phyloP scores from a whole-genome alignment of 2,329 filamentous ascomycete genomes.

The Blastomyces emzantsi region DNA sequence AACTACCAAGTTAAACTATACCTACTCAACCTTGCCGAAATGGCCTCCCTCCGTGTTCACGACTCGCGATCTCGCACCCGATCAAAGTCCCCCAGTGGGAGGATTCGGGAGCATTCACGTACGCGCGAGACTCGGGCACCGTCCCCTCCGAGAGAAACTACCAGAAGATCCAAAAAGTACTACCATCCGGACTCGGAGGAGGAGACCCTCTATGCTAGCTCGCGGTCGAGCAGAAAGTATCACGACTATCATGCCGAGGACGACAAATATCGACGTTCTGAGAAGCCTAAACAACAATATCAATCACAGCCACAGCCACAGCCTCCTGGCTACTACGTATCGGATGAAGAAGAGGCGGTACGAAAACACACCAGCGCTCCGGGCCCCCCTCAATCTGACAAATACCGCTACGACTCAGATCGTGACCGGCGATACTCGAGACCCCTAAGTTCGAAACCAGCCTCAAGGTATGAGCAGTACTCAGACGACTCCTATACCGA shows the following conservation, averaged over 20 bases:
- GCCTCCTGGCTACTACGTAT: conserved; percentile 21
- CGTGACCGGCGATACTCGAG: conserved; percentile 15
- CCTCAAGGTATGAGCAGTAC: conserved; percentile 14
- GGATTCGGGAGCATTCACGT: conserved; percentile 34
- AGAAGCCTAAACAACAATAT: conserved; percentile 1
- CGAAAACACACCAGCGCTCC: neutral
- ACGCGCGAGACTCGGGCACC: conserved; percentile 35
- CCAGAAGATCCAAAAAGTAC: conserved; percentile 20
- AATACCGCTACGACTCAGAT: conserved; percentile 17
- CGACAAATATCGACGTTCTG: conserved; percentile 17
- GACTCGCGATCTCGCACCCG: conserved; percentile 37
- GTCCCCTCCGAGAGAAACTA: conserved; percentile 24
- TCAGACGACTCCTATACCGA: conserved; percentile 13
- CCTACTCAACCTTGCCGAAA: neutral
- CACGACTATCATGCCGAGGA: conserved; percentile 22
- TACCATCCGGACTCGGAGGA: conserved; percentile 25
- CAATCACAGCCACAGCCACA: neutral
- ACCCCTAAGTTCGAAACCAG: conserved; percentile 4
- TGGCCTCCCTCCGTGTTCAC: conserved; percentile 30
- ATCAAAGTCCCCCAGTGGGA: conserved; percentile 38
- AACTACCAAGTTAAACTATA: neutral
- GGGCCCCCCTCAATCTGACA: neutral
- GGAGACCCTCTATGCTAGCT: conserved; percentile 19
- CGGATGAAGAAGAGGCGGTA: conserved; percentile 21
- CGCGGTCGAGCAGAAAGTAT: conserved; percentile 22